A percentile compares a stretch with the other conserved stretches of the same genome.
These are phyloP conservation scores for Ochromonas danica DNA, from an alignment of 108 stramenopile genomes.

Conservation along the genomic window DNA sequence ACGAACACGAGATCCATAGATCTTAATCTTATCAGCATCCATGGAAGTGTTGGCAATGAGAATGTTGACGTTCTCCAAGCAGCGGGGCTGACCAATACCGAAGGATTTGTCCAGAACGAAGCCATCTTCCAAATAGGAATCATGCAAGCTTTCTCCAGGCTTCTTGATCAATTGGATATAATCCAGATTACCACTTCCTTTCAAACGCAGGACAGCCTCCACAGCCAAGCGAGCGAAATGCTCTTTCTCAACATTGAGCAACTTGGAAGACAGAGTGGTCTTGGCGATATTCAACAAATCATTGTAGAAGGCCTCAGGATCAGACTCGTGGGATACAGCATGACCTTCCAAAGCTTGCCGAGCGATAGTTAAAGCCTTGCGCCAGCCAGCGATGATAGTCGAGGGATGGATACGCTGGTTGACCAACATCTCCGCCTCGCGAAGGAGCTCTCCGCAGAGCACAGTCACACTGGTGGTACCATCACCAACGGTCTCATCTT, in stretches of 20 bases:
- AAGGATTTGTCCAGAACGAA: conserved; percentile 94
- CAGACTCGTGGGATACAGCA: conserved; percentile 57
- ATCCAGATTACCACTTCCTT: conserved; percentile 86
- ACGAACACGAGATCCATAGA: conserved; percentile 92
- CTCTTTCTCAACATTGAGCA: conserved; percentile 90
- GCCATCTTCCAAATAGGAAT: conserved; percentile 95
- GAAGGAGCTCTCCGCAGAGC: conserved; percentile 90
- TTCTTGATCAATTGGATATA: conserved; percentile 85
- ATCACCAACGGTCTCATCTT: conserved; percentile 38
- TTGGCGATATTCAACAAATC: conserved; percentile 88
- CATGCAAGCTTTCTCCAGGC: conserved; percentile 84
- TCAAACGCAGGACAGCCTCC: conserved; percentile 88
- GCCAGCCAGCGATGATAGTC: conserved; percentile 96
- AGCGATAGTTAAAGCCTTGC: conserved; percentile 80
- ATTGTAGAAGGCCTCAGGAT: conserved; percentile 65
- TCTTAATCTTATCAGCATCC: conserved; percentile 99
- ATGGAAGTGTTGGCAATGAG: conserved; percentile 96
- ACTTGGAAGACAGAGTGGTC: conserved; percentile 94
- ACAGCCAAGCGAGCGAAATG: conserved; percentile 96
- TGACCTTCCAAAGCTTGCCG: conserved; percentile 69
- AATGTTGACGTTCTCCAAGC: conserved; percentile 94
- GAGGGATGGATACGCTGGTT: conserved; percentile 93
- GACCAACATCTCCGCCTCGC: conserved; percentile 93
- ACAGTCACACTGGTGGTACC: conserved; percentile 53
- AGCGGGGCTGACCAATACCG: conserved; percentile 90